A percentile compares a stretch with the other conserved stretches of the same genome.
Evolutionary conservation across 2,329 filamentous ascomycete species (phyloP).

Genomic region (Grosmannia huntii): DNA sequence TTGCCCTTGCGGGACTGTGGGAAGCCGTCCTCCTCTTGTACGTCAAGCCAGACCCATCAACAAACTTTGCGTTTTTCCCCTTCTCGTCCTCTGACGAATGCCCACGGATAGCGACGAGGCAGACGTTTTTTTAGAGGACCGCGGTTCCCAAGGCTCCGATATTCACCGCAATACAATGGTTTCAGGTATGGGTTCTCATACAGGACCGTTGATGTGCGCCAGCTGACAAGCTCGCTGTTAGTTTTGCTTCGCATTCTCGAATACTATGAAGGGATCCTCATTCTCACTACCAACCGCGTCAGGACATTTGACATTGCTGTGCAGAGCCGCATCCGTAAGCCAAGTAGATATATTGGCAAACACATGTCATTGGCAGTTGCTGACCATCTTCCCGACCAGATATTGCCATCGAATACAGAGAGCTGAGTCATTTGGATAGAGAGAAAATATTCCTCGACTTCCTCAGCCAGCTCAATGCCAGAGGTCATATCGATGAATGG

Average conservation of each 20-base stretch:
- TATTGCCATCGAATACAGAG: not conserved
- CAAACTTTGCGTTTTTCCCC: too few relatives aligned
- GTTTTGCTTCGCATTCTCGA: constrained; percentile 16
- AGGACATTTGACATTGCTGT: constrained; percentile 19
- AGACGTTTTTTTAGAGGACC: not conserved
- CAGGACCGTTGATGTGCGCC: too few relatives aligned
- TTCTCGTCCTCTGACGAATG: too few relatives aligned
- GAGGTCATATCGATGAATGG: too few relatives aligned
- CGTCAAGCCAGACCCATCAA: constrained; percentile 11
- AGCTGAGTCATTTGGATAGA: not conserved
- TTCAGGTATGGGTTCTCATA: too few relatives aligned
- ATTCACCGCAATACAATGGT: not conserved
- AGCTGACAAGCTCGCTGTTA: too few relatives aligned
- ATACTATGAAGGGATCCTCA: constrained; percentile 14
- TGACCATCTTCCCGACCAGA: not conserved
- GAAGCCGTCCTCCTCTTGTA: constrained; percentile 14
- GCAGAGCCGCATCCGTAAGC: not conserved
- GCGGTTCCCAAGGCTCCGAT: not conserved
- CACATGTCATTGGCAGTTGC: too few relatives aligned
- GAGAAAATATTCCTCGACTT: not conserved
- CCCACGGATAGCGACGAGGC: not conserved
- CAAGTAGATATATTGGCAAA: too few relatives aligned
- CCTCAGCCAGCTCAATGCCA: not conserved
- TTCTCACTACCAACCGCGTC: constrained; percentile 13
- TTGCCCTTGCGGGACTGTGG: constrained; percentile 12